Conservation (phyloP, 345 rosid species). For the Kernera saxatilis region DNA sequence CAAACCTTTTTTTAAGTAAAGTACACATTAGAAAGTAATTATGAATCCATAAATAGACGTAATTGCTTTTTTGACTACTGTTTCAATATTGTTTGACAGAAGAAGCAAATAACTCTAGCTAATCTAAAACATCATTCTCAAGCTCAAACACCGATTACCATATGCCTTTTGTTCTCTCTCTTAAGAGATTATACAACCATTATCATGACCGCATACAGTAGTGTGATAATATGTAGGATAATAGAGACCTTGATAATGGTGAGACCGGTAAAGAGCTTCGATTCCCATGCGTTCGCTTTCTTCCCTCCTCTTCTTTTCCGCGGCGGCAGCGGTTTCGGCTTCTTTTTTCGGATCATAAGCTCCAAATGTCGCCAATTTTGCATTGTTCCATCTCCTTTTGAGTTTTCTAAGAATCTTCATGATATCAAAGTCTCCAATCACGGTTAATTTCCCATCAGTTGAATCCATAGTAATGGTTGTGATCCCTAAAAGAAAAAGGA, state of each 20-base stretch:
- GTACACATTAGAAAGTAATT: neutral
- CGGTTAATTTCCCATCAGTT: conserved; percentile 52
- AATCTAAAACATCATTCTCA: neutral
- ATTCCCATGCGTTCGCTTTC: conserved; percentile 16
- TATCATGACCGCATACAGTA: neutral
- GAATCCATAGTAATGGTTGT: conserved; percentile 42
- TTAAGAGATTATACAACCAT: neutral
- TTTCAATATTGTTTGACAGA: too few species aligned
- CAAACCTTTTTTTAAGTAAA: too few species aligned
- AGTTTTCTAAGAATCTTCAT: conserved; percentile 35
- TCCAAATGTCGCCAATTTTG: conserved; percentile 45
- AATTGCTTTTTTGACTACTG: neutral
- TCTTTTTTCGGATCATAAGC: conserved; percentile 18
- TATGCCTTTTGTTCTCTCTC: neutral
- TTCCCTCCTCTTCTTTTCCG: conserved; percentile 45
- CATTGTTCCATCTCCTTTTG: conserved; percentile 28
- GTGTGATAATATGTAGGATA: neutral
- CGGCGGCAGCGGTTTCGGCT: neutral
- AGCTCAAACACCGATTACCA: neutral
- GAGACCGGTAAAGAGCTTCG: too few species aligned
- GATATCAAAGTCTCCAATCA: conserved; percentile 51
- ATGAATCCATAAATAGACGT: neutral
- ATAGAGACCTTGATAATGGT: too few species aligned
- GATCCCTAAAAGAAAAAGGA: neutral
- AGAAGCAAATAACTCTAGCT: neutral